A percentile compares a stretch with the other conserved stretches of the same genome.
Conservation (phyloP, 352 stramenopile species). For the Phytophthora constricta region DNA sequence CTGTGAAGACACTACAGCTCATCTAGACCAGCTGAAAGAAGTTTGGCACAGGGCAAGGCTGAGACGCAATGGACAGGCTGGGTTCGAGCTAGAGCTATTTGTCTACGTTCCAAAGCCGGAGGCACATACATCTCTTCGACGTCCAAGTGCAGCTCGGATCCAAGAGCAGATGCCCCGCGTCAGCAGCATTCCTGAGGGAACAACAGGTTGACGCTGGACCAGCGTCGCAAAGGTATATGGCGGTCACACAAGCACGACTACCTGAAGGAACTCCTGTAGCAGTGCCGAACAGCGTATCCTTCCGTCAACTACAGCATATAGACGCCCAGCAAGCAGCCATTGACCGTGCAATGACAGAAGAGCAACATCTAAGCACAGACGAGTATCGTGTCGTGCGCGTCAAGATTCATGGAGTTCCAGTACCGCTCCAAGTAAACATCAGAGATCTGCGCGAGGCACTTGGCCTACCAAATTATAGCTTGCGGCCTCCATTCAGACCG, state of each 20-base stretch:
- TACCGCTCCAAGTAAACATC: no score
- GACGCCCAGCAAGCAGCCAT: no score
- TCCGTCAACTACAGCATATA: no score
- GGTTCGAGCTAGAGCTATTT: slow-evolving; percentile 17
- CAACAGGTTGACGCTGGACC: slow-evolving; percentile 2
- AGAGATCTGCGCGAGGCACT: no score
- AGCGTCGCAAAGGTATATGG: slow-evolving; percentile 16
- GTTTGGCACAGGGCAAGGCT: slow-evolving; percentile 17
- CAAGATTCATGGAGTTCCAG: no score
- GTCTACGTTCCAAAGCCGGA: slow-evolving; percentile 19
- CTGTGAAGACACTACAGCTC: background rate
- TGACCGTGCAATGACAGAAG: no score
- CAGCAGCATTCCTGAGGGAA: slow-evolving; percentile 7
- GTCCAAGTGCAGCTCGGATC: slow-evolving; percentile 10
- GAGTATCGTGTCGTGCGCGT: no score
- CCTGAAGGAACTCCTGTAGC: slow-evolving; percentile 1
- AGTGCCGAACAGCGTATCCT: background rate
- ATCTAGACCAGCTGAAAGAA: slow-evolving; percentile 4
- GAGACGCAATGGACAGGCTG: slow-evolving; percentile 11
- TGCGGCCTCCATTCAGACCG: no score
- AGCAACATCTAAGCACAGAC: no score
- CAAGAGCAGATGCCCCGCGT: slow-evolving; percentile 21
- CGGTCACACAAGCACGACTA: slow-evolving; percentile 15
- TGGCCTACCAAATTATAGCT: no score
- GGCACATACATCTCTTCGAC: background rate